Percentiles rank a stretch among this genome's conserved stretches.
Evolutionary conservation across 257 asterid species (phyloP).

Genomic region (Henckelia pumila): DNA sequence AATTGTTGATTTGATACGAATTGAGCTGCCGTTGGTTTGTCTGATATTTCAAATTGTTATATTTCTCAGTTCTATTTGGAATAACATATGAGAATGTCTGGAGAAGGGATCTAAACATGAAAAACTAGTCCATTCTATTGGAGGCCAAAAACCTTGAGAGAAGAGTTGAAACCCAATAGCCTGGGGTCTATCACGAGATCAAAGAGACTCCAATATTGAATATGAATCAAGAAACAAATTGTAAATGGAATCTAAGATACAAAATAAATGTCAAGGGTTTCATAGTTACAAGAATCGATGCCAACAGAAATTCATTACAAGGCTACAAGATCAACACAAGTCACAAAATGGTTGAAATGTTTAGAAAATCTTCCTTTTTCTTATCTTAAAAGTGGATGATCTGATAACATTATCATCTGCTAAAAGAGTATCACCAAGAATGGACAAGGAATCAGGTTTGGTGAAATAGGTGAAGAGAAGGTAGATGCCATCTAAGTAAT

Average conservation of each 20-base stretch:
- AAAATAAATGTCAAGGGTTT: background rate
- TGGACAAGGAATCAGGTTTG: slow-evolving; percentile 64
- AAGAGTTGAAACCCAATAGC: too few species aligned
- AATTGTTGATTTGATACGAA: background rate
- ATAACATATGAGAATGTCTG: background rate
- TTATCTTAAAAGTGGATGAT: slow-evolving; percentile 71
- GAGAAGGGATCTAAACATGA: background rate
- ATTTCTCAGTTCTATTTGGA: background rate
- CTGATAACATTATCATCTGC: slow-evolving; percentile 77
- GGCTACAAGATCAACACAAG: background rate
- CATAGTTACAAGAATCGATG: background rate
- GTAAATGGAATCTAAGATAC: background rate
- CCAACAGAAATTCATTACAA: too few species aligned
- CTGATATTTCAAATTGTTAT: background rate
- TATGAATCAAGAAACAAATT: too few species aligned
- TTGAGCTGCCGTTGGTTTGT: background rate
- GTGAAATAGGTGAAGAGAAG: slow-evolving; percentile 92
- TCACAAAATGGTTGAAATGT: background rate
- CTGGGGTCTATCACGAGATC: too few species aligned
- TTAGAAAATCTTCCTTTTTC: slow-evolving; percentile 65
- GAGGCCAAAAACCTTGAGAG: too few species aligned
- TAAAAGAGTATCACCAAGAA: slow-evolving; percentile 47
- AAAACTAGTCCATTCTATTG: background rate
- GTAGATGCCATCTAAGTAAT: slow-evolving; percentile 88
- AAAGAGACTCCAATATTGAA: too few species aligned